Evolutionary conservation across 768 basidiomycete genomes (phyloP).

Genomic region (Boletus vermiculosoides): DNA sequence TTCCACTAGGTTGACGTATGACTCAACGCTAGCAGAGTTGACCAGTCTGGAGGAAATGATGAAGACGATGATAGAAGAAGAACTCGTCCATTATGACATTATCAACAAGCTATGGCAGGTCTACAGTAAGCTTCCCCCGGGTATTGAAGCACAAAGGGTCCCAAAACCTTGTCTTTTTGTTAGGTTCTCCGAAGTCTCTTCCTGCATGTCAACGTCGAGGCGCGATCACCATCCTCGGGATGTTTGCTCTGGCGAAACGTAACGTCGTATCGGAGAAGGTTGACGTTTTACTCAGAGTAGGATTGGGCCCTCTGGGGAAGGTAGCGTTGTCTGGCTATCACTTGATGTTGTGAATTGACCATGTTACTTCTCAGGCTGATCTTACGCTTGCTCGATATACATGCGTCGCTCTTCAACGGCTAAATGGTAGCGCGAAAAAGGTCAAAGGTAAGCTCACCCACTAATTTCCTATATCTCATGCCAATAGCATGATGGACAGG

Average conservation of each 20-base stretch:
- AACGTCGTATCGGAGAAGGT: constrained; percentile 80
- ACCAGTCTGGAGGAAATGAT: constrained; percentile 97
- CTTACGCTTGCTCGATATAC: constrained; percentile 90
- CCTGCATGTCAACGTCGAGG: constrained; percentile 88
- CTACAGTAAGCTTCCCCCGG: constrained; percentile 62
- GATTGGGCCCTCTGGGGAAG: constrained; percentile 81
- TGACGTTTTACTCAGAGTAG: constrained; percentile 82
- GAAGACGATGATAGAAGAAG: constrained; percentile 92
- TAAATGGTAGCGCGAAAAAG: constrained; percentile 95
- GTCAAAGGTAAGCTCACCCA: constrained; percentile 68
- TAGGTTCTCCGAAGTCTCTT: constrained; percentile 73
- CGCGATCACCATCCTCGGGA: constrained; percentile 94
- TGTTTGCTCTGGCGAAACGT: constrained; percentile 85
- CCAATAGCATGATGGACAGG: constrained; percentile 43
- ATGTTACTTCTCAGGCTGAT: constrained; percentile 57
- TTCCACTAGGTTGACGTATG: constrained; percentile 72
- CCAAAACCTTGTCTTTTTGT: neutral
- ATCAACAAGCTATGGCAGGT: constrained; percentile 93
- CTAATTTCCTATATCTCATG: neutral
- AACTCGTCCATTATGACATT: constrained; percentile 78
- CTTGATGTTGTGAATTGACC: neutral
- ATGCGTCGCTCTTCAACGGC: constrained; percentile 86
- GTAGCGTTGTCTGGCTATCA: constrained; percentile 38
- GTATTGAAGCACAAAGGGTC: neutral
- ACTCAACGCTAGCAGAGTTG: constrained; percentile 89